Evolutionary conservation across 1,284 basidiomycete species (phyloP), one percentile per base, ranked within the genome.

Genomic region (Papiliotrema flavescens): DNA sequence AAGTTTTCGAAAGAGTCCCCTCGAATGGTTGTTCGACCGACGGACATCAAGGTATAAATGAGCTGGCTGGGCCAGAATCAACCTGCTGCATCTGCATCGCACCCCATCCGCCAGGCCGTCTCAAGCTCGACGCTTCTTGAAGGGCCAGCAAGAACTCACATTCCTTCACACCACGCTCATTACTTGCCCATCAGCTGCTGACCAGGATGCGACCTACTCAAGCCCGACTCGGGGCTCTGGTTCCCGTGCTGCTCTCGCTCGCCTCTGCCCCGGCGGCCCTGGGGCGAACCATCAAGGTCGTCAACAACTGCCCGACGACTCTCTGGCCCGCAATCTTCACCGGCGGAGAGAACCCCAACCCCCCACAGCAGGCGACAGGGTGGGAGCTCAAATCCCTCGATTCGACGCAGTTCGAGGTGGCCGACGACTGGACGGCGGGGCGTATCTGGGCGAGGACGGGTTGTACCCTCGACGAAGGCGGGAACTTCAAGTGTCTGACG

Each of bases 391-490:
- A 35, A 4, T n/a, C 59, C 2, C 59, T 59, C 2, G 22, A 35
- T 3, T 17, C 37, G 15, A 59, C 49, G 2, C 23, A 17, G 3
- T 63, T 69, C 39, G n/a, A 57, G 17, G 67, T 69, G 3, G 19
- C 49, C 2, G 59, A 64, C 15, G 52, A 59, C 42, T 69, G 65
- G 64, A 54, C 53, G 11, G 54, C 61, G 6, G 65, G 57, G 8
- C 32, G 67, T 20, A 62, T 69, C 17, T 67, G 65, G 64, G 67
- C 62, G 19, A 56, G 67, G 34, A 65, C 64, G n/a, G 65, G 64
- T 26, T 67, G 65, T 49, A 49, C 44, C 0, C 22, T 47, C 3
- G 45, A 55, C 19, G 61, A 52, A 48, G 65, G 65, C 2, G 28
- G 28, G 28, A 46, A 34, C 22, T 63, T 67, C 22, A 37, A 49